Evolutionary conservation across 1,284 basidiomycete species (phyloP).

Genomic region (Peniophora sp.): DNA sequence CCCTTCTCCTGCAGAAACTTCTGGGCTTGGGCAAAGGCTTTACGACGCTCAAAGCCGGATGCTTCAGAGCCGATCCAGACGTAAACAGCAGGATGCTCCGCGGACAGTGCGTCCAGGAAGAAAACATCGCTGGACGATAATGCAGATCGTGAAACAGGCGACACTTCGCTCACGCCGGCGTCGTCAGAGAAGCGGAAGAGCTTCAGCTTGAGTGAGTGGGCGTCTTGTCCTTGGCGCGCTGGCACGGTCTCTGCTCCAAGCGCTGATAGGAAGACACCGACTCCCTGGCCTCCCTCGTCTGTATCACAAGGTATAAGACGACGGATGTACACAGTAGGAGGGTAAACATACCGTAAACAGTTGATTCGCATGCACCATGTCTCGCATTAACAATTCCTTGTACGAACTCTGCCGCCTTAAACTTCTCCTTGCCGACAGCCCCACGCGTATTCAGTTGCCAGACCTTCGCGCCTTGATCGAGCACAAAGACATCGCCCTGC

Average conservation of each 20-base stretch:
- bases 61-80: constrained; percentile 49
- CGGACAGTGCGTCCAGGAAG: constrained; percentile 33
- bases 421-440: constrained; percentile 46
- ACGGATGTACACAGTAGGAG: neutral
- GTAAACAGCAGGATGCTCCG: constrained; percentile 36
- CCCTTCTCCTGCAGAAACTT: constrained; percentile 36
- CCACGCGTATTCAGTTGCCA: constrained; percentile 48
- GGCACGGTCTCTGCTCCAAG: constrained; percentile 24
- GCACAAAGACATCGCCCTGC: constrained; percentile 48
- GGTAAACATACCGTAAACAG: constrained; percentile 40
- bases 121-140: constrained; percentile 41
- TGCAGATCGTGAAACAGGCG: constrained; percentile 20
- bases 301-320: neutral
- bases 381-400: constrained; percentile 36
- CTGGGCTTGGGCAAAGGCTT: constrained; percentile 48
- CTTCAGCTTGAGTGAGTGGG: constrained; percentile 11
- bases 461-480: constrained; percentile 44
- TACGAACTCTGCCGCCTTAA: constrained; percentile 53
- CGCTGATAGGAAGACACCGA: constrained; percentile 37
- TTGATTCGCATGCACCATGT: constrained; percentile 32
- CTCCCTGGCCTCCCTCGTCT: constrained; percentile 45
- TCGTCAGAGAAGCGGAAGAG: constrained; percentile 45
- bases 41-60: constrained; percentile 37
- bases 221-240: constrained; percentile 6
- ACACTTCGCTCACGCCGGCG: constrained; percentile 28